Base-by-base conservation (phyloP, 2,329 filamentous ascomycete genomes). In the Ophiostoma ips region DNA sequence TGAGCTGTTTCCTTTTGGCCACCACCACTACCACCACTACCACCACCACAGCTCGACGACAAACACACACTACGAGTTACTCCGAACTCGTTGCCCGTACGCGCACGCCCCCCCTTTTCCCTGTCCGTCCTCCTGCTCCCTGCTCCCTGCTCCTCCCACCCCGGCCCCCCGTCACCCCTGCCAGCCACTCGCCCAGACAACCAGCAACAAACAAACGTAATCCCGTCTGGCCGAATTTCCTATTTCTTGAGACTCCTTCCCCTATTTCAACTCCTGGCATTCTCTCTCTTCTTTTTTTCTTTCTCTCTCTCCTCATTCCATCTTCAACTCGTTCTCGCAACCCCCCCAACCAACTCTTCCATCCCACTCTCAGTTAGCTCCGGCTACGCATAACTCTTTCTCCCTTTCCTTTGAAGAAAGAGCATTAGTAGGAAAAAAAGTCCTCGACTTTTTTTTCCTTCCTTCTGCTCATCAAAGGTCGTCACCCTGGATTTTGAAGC, bases 401-500 rank as follows among this genome's bases (percentile, higher is more conserved):
- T 71, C 71, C 71, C 67, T 73, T 77, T 75, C 76, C 76, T 79
- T 79, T 79, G 49, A 53, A 54, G 47, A 53, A 57, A 56, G 52
- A 56, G 54, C 75, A 76, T 46, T 33, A 49, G 54, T 36, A 49
- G 52, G 52, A 51, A 55, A 62, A 65, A 63, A 64, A 64, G 63
- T 63, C 60, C 59, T 60, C 60, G 56, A 57, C 80, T 72, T 74
- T 75, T 73, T 68, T 65, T 77, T 43, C 24, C 74, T 77, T 75
- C 76, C 75, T 77, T 68, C 41, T 53, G 52, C 66, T 61, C 24
- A 56, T 59, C 61, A 72, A 81, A 84, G 82, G 81, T 84, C 84
- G 87, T 75, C 87, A 95, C 87, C 77, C 89, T 95, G 89, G 89
- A 95, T 87, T 95, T 94, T 92, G 89, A 95, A 85, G 88, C 89